Conservation (phyloP, 2,329 filamentous ascomycete species). For the Karstenula rhodostoma region DNA sequence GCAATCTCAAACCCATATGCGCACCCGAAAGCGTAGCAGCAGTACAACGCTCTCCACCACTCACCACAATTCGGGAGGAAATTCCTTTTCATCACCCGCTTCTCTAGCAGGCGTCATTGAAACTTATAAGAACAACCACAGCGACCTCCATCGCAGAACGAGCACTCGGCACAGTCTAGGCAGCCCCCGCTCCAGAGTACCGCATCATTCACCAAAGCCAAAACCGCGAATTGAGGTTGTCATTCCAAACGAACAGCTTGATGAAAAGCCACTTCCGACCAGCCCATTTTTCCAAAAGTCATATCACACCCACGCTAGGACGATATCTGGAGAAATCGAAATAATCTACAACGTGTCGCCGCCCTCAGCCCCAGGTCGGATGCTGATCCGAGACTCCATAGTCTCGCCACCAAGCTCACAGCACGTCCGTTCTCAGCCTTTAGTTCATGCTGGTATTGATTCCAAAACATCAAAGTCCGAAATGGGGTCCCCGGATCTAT, state of each 20-base stretch:
- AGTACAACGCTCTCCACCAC: constrained; percentile 26
- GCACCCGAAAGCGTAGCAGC: constrained; percentile 30
- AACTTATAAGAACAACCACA: constrained; percentile 52
- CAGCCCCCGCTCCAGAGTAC: constrained; percentile 16
- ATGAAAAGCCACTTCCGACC: constrained; percentile 40
- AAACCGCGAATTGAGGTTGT: constrained; percentile 48
- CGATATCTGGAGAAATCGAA: constrained; percentile 30
- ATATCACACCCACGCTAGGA: constrained; percentile 29
- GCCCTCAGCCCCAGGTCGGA: constrained; percentile 35
- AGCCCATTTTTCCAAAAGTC: constrained; percentile 36
- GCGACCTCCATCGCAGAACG: constrained; percentile 17
- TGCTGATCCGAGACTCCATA: constrained; percentile 35
- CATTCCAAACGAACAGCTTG: constrained; percentile 43
- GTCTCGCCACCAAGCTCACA: constrained; percentile 41
- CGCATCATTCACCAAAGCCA: constrained; percentile 26
- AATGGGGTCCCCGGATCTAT: constrained; percentile 25
- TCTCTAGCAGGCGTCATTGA: constrained; percentile 50
- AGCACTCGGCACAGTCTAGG: constrained; percentile 18
- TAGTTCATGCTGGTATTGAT: constrained; percentile 28
- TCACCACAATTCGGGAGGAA: constrained; percentile 31
- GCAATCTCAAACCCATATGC: constrained; percentile 25
- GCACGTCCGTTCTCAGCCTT: constrained; percentile 25
- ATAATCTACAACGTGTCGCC: constrained; percentile 41
- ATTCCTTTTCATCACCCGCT: constrained; percentile 31
- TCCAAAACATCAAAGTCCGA: constrained; percentile 21